Conservation (phyloP, 176 grass and related monocot genomes). For the Dactylis glomerata region DNA sequence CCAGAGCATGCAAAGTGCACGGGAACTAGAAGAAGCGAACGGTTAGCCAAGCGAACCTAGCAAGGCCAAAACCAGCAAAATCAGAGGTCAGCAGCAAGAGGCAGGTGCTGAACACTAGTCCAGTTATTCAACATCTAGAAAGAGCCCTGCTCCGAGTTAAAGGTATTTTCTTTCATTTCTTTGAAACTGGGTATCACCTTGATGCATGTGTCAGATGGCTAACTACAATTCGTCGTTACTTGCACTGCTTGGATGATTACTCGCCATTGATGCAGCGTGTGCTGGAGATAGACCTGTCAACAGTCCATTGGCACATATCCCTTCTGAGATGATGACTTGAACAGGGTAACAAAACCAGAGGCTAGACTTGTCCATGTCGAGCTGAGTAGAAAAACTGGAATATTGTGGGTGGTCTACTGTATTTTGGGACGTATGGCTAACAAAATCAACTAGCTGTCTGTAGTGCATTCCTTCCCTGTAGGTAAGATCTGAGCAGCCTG, state of each 20-base stretch:
- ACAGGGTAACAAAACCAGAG: neutral
- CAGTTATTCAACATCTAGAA: conserved; percentile 43
- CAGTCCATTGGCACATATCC: neutral
- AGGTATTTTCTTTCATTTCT: neutral
- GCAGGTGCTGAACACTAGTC: conserved; percentile 25
- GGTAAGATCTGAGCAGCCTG: neutral
- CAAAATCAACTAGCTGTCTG: neutral
- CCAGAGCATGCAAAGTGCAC: conserved; percentile 17
- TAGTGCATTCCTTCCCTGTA: neutral
- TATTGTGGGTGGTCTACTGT: neutral
- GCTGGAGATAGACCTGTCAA: neutral
- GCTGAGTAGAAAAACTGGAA: conserved; percentile 7
- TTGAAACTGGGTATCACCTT: neutral
- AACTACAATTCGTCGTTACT: neutral
- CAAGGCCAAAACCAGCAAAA: conserved; percentile 21
- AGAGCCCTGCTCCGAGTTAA: conserved; percentile 30
- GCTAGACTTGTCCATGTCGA: neutral
- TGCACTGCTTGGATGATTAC: neutral
- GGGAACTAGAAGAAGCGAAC: conserved; percentile 26
- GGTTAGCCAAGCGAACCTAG: conserved; percentile 14
- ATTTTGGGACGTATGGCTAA: neutral
- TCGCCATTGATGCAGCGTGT: neutral
- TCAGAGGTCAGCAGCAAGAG: conserved; percentile 26
- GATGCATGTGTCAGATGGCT: neutral
- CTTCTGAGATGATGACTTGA: neutral